phyloP scores from a whole-genome alignment of 139 green algal genomes.

The Ettlia oleoabundans region DNA sequence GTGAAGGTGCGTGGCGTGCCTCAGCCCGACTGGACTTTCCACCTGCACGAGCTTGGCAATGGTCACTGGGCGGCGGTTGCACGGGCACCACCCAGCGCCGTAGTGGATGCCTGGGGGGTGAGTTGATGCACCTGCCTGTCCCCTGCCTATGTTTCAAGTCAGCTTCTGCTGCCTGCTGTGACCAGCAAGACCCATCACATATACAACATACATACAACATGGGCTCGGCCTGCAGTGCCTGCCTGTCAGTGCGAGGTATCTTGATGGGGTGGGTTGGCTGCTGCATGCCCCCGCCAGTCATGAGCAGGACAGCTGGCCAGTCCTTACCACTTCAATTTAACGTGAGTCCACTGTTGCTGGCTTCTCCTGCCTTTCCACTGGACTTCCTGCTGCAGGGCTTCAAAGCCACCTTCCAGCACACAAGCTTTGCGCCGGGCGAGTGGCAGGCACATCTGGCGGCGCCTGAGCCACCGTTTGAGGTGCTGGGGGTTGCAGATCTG shows the following conservation, averaged over 20 bases:
- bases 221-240: background rate
- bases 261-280: too few species aligned
- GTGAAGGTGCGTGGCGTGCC: conserved; percentile 41
- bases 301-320: too few species aligned
- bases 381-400: conserved; percentile 39
- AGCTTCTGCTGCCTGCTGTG: too few species aligned
- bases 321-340: too few species aligned
- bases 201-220: too few species aligned
- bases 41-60: conserved; percentile 58
- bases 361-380: too few species aligned
- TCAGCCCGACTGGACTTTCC: conserved; percentile 44
- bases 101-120: conserved; percentile 67
- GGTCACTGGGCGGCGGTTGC: conserved; percentile 73
- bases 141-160: background rate
- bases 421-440: conserved; percentile 3
- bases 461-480: conserved; percentile 35
- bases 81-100: conserved; percentile 50
- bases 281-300: too few species aligned
- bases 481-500: conserved; percentile 35
- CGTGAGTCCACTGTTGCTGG: too few species aligned
- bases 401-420: conserved; percentile 35
- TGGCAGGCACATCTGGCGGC: conserved; percentile 3
- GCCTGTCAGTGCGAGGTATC: background rate
- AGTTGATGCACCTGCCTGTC: too few species aligned
- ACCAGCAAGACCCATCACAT: background rate